phyloP scores from a whole-genome alignment of 345 rosid genomes.

The Ceriops decandra region DNA sequence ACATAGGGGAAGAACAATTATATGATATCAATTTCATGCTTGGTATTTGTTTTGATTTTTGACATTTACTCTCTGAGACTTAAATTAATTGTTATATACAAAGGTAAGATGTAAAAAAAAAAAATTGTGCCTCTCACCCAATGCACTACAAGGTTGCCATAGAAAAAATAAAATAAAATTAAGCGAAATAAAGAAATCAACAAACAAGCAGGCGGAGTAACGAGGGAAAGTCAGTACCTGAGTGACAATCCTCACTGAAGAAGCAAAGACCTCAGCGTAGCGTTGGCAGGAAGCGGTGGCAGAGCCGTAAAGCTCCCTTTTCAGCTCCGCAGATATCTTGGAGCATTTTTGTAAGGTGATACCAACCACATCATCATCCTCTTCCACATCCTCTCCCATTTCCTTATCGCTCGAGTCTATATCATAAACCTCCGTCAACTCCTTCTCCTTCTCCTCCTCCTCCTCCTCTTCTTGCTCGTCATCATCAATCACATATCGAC shows the following conservation, averaged over 20 bases:
- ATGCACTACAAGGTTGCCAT: too few relatives aligned
- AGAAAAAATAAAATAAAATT: too few relatives aligned
- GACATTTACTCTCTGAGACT: too few relatives aligned
- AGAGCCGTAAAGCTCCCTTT: conserved; percentile 74
- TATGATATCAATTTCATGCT: too few relatives aligned
- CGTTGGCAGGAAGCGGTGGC: conserved; percentile 58
- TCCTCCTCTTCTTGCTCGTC: conserved; percentile 42
- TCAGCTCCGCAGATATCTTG: conserved; percentile 69
- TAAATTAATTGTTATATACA: too few relatives aligned
- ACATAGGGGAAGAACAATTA: too few relatives aligned
- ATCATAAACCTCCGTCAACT: conserved; percentile 33
- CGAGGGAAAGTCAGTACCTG: conserved; percentile 42
- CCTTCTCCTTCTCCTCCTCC: conserved; percentile 30
- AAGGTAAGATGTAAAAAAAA: too few relatives aligned
- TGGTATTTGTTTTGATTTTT: too few relatives aligned
- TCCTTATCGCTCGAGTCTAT: conserved; percentile 44
- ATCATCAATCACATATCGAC: conserved; percentile 75
- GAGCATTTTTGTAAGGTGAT: conserved; percentile 86
- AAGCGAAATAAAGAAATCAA: too few relatives aligned
- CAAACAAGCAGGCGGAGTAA: too few relatives aligned
- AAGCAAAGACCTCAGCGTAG: conserved; percentile 79
- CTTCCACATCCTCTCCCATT: conserved; percentile 16
- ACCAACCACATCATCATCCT: conserved; percentile 69
- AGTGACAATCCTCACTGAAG: conserved; percentile 76
- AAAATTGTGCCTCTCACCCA: too few relatives aligned